Evolutionary conservation across 257 asterid species (phyloP).

Genomic region (Nicotiana paniculata): DNA sequence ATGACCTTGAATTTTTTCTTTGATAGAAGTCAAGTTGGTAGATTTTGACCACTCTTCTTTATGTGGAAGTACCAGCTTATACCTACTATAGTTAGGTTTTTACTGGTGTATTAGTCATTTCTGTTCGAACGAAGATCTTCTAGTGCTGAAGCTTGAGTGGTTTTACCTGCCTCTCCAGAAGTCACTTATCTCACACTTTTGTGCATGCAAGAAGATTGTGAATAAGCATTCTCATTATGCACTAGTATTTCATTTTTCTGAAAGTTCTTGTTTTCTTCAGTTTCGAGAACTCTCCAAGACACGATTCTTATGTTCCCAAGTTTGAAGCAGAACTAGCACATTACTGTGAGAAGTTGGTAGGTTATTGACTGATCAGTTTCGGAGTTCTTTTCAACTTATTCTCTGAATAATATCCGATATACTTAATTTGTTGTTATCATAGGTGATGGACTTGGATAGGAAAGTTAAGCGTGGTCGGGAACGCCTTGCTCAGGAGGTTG

Average conservation of each 20-base stretch:
- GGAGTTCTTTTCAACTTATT: not conserved
- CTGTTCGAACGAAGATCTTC: not conserved
- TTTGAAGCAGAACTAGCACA: slow-evolving; percentile 94
- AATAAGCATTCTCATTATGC: not conserved
- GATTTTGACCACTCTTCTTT: not conserved
- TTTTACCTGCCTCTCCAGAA: not conserved
- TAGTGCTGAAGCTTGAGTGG: not conserved
- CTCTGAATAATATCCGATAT: not conserved
- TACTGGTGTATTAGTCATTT: not conserved
- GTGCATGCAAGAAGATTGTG: not conserved
- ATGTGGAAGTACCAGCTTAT: not conserved
- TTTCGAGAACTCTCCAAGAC: slow-evolving; percentile 90
- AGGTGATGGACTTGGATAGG: slow-evolving; percentile 89
- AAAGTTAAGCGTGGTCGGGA: slow-evolving; percentile 97
- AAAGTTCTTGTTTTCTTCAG: slow-evolving; percentile 31
- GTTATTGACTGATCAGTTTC: slow-evolving; percentile 16
- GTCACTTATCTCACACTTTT: not conserved
- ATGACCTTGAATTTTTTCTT: not conserved
- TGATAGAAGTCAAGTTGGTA: not conserved
- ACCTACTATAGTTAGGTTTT: not conserved
- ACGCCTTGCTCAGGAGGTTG: slow-evolving; percentile 92
- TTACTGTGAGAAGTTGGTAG: slow-evolving; percentile 87
- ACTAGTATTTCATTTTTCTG: slow-evolving; percentile 1
- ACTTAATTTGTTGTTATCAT: slow-evolving; percentile 11
- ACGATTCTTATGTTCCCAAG: slow-evolving; percentile 71